phyloP scores from a whole-genome alignment of 2,329 filamentous ascomycete genomes.

The Lachnellula subtilissima region DNA sequence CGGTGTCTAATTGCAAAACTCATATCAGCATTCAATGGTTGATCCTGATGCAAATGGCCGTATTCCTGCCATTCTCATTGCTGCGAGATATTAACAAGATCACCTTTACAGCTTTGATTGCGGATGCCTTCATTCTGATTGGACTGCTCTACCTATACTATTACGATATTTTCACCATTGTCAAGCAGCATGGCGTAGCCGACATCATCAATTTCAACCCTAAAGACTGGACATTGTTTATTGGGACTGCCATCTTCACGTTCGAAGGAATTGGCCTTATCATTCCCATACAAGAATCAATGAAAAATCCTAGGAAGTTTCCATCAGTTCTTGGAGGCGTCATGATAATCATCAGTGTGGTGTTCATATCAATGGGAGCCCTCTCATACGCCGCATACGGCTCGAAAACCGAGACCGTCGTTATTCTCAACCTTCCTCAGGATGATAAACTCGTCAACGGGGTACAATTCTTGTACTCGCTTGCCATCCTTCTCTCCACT shows the following conservation, averaged over 20 bases:
- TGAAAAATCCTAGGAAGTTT: slow-evolving; percentile 88
- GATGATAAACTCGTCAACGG: slow-evolving; percentile 92
- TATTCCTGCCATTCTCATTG: slow-evolving; percentile 90
- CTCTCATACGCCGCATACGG: slow-evolving; percentile 95
- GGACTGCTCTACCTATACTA: slow-evolving; percentile 93
- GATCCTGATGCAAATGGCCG: slow-evolving; percentile 89
- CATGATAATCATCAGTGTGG: slow-evolving; percentile 89
- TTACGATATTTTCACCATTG: slow-evolving; percentile 84
- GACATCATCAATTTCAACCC: slow-evolving; percentile 91
- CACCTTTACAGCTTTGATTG: slow-evolving; percentile 87
- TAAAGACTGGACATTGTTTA: slow-evolving; percentile 93
- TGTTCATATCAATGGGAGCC: slow-evolving; percentile 88
- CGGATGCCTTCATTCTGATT: slow-evolving; percentile 89
- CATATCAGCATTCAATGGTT: slow-evolving; percentile 83
- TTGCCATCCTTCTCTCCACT: slow-evolving; percentile 93
- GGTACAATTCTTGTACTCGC: slow-evolving; percentile 95
- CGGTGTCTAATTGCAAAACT: slow-evolving; percentile 81
- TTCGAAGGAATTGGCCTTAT: slow-evolving; percentile 97
- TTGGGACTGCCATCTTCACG: slow-evolving; percentile 97
- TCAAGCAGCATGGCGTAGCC: slow-evolving; percentile 63
- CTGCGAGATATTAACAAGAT: slow-evolving; percentile 97
- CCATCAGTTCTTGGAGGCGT: slow-evolving; percentile 81
- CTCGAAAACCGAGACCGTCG: slow-evolving; percentile 90
- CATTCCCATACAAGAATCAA: slow-evolving; percentile 96
- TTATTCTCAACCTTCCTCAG: slow-evolving; percentile 92